Evolutionary conservation across 805 yeast genomes (phyloP), one percentile per base, ranked within the genome.

Genomic region (Candida parachauliodes): DNA sequence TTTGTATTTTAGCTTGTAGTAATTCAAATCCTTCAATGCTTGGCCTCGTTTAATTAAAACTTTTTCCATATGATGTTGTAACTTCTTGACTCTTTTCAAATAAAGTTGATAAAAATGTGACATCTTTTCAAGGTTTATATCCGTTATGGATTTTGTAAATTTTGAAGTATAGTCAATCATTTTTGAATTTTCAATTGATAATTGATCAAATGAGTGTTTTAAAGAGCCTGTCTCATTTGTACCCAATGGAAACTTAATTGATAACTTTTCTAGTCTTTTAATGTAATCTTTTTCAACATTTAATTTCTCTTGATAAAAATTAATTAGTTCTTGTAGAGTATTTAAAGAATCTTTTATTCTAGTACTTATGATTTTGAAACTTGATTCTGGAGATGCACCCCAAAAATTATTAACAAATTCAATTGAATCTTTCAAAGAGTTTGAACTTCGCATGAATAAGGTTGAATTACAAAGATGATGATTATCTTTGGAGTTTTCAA

Each of bases 281-380:
- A 80, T 62, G 51, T 84, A 85, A 18, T 88, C 95, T 43, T 79
- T 83, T 50, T 87, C 96, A 27, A 88, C 72, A 11, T 74, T 64
- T 1, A 74, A 61, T 26, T 81, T 62, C 41, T 66, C 68, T 23
- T 52, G 52, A 43, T 64, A 66, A 42, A 56, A 64, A 11, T 54
- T 56, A 22, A 60, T 47, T 28, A 65, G 51, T 40, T 65, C 69
- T 26, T 58, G 56, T 34, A 64, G 50, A 9, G 93, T 81, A 32
- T 69, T 71, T 28, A 74, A 65, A 7, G 88, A 77, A 41, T 76
- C 70, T 47, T 75, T 72, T 65, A 83, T 72, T 41, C 81, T 74
- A 43, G 65, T 70, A 36, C 76, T 69, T 14, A 87, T 59, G 8
- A 70, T 66, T 10, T 62, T 62, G 30, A 77, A 76, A 4, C 93